These are phyloP conservation scores for Panaeolus cyanescens DNA, from an alignment of 768 basidiomycete genomes.

Conservation along the genomic window DNA sequence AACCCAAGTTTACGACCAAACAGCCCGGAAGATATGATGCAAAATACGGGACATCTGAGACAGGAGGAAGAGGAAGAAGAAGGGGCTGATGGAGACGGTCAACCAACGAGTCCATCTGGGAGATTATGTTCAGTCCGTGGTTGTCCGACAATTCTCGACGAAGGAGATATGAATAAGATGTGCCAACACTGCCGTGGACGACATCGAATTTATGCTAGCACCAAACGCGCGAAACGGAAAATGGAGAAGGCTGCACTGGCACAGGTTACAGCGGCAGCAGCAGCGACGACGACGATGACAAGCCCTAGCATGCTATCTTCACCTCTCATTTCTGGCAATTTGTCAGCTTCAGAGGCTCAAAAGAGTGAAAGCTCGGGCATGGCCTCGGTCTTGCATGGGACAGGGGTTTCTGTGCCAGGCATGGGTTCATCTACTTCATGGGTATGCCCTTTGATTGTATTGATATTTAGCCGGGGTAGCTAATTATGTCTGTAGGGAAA, in stretches of 20 bases:
- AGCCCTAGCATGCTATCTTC: neutral
- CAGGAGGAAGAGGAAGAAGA: neutral
- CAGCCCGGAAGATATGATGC: neutral
- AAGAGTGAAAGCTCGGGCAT: neutral
- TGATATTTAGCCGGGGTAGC: neutral
- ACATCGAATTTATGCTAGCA: constrained; percentile 52
- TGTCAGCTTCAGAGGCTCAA: neutral
- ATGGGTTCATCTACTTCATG: neutral
- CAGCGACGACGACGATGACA: too few species aligned
- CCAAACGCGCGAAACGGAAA: constrained; percentile 52
- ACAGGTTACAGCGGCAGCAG: constrained; percentile 4
- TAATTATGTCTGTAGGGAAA: neutral
- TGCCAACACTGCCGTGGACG: constrained; percentile 52
- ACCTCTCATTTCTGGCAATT: neutral
- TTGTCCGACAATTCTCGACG: constrained; percentile 35
- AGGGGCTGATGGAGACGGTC: neutral
- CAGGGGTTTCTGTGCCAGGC: neutral
- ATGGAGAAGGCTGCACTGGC: constrained; percentile 44
- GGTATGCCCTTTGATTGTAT: neutral
- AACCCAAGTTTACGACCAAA: neutral
- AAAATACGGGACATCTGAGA: neutral
- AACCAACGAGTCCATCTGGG: neutral
- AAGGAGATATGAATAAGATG: constrained; percentile 42
- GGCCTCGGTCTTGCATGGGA: neutral
- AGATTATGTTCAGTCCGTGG: constrained; percentile 45